Conservation (phyloP, 305 asterid genomes). For the Solanum hybrid region DNA sequence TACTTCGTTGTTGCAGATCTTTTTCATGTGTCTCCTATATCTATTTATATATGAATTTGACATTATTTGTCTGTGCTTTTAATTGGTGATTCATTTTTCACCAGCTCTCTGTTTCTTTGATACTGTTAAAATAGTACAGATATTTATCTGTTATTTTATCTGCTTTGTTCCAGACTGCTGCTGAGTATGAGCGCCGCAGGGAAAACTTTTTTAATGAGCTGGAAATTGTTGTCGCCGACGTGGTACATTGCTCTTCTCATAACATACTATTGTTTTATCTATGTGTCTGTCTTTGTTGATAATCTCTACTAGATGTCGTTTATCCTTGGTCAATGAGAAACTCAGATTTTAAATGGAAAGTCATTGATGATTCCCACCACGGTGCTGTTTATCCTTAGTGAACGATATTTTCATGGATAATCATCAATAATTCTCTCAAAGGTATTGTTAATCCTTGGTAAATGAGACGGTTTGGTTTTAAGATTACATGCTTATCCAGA, state of each 20-base stretch:
- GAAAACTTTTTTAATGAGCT: conserved; percentile 94
- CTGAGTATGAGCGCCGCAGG: conserved; percentile 77
- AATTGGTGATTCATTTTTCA: background rate
- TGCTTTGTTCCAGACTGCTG: conserved; percentile 58
- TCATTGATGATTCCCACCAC: background rate
- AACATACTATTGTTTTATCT: background rate
- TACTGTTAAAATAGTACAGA: background rate
- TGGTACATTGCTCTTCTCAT: conserved; percentile 41
- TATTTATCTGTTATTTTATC: background rate
- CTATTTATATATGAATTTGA: background rate
- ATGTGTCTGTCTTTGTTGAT: background rate
- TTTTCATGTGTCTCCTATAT: background rate
- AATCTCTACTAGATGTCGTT: background rate
- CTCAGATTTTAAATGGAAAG: background rate
- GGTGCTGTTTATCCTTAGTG: background rate
- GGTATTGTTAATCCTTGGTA: background rate
- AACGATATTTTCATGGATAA: background rate
- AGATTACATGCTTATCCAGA: background rate
- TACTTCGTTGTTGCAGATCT: background rate
- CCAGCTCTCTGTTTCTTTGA: background rate
- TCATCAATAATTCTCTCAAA: background rate
- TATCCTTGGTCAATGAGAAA: background rate
- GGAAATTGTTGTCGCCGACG: conserved; percentile 87
- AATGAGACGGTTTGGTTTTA: background rate
- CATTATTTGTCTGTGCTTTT: background rate